These are phyloP conservation scores for Iris macrosiphon DNA, from an alignment of 106 monocot genomes.

Conservation along the genomic window DNA sequence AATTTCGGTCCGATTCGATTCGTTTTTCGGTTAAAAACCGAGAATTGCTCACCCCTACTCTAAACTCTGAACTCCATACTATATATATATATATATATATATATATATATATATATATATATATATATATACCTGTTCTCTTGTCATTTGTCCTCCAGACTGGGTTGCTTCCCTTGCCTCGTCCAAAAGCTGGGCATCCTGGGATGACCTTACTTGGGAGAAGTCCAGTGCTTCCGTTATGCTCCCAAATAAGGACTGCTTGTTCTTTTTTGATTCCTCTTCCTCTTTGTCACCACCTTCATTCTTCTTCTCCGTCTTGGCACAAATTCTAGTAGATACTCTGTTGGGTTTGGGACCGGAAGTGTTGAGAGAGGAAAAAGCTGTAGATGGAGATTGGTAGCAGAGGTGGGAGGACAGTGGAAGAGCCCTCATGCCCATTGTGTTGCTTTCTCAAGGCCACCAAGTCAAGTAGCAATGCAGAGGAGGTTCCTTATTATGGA, in stretches of 20 bases:
- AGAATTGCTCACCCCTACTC: no score
- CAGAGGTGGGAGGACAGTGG: constrained; percentile 40
- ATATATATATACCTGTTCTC: constrained; percentile 56
- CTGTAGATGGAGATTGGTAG: constrained; percentile 21
- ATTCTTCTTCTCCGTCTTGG: constrained; percentile 23
- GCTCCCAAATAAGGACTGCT: constrained; percentile 69
- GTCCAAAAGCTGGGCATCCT: constrained; percentile 78
- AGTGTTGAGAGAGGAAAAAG: not conserved
- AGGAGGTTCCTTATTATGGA: not conserved
- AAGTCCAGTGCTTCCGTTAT: constrained; percentile 86
- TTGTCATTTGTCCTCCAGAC: constrained; percentile 72
- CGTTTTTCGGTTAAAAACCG: no score
- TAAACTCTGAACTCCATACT: no score
- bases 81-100: no score
- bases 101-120: no score
- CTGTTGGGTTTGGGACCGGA: constrained; percentile 12
- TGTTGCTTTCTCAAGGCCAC: not conserved
- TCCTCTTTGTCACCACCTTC: constrained; percentile 3
- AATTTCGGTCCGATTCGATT: no score
- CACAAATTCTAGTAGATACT: constrained; percentile 15
- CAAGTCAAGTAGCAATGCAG: not conserved
- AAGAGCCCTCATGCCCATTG: constrained; percentile 41
- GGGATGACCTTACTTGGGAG: constrained; percentile 70
- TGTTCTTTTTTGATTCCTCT: constrained; percentile 15
- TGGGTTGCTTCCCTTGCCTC: constrained; percentile 71